phyloP scores from a whole-genome alignment of 192 early-diverging fungal species.

The Borealophlyctis nickersoniae region DNA sequence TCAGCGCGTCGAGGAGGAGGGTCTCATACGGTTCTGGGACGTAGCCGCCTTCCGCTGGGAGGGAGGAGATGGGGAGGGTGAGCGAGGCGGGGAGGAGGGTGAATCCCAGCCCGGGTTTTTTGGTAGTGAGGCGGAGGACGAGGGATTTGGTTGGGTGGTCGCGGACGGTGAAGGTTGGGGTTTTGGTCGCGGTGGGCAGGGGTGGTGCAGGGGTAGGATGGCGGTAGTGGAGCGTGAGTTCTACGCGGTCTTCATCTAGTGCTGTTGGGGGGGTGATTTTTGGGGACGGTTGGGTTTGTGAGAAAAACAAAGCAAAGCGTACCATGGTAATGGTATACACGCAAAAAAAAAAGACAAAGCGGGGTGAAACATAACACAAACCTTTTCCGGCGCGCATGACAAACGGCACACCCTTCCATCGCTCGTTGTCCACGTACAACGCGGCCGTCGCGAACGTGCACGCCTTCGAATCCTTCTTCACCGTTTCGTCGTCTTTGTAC shows the following conservation, averaged over 20 bases:
- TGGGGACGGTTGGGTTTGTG: neutral
- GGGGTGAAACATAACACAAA: neutral
- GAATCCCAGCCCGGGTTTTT: slow-evolving; percentile 71
- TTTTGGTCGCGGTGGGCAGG: slow-evolving; percentile 66
- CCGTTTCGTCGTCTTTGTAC: slow-evolving; percentile 35
- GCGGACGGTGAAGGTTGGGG: slow-evolving; percentile 74
- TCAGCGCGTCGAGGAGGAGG: slow-evolving; percentile 76
- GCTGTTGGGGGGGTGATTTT: slow-evolving; percentile 32
- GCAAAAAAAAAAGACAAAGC: neutral
- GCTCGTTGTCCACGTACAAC: slow-evolving; percentile 36
- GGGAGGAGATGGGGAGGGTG: slow-evolving; percentile 70
- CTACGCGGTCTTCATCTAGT: slow-evolving; percentile 76
- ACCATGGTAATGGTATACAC: neutral
- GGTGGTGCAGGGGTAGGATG: slow-evolving; percentile 67
- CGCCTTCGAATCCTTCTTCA: slow-evolving; percentile 32
- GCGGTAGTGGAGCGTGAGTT: slow-evolving; percentile 83
- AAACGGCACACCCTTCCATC: slow-evolving; percentile 56
- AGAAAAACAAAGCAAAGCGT: neutral
- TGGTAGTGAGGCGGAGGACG: slow-evolving; percentile 83
- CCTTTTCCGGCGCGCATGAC: slow-evolving; percentile 77
- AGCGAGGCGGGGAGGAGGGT: slow-evolving; percentile 76
- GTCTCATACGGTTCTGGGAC: slow-evolving; percentile 89
- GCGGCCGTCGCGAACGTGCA: slow-evolving; percentile 29
- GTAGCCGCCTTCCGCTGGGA: slow-evolving; percentile 62
- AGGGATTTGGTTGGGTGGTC: slow-evolving; percentile 80